Base-by-base conservation (phyloP, 202 grass and related monocot species). In the Dendrocalamus latiflorus region DNA sequence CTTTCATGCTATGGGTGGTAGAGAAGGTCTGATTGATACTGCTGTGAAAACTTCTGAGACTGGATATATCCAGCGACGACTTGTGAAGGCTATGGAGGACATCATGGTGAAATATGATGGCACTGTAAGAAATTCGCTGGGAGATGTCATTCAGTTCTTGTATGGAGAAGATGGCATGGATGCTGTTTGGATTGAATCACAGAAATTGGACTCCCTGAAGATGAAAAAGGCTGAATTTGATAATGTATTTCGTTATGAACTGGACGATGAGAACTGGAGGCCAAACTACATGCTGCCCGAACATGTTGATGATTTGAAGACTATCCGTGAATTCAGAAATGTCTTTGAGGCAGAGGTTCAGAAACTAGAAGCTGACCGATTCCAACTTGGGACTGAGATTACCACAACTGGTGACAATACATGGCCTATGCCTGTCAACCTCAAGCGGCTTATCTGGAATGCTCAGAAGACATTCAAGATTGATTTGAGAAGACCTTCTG, bases 81-180 rank as follows among this genome's bases (percentile, higher is more conserved):
- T 30, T 30, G 28, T 30, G 2, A 30, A 30, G 28, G 28, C 28
- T 30, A 30, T 30, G 28, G 28, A 30, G 28, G 28, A 30, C 28
- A 30, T 30, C 28, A 30, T 30, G 28, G 28, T 30, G 28, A 30
- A 30, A 30, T 30, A 30, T 30, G 28, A 30, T 30, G 28, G 28
- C 3, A 30, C 28, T 30, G 28, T 30, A 30, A 30, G 28, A 30
- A 30, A 30, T 30, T 30, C 28, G 2, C 28, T 30, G 28, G 28
- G 28, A 2, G 28, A 30, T 30, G 3, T 30, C 28, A 30, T 30
- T 30, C 28, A 30, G 28, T 30, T 30, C 28, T 30, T 98, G 44
- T 98, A 98, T 72, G 95, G 95, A 74, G 95, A 98, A 74, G 95
- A 98, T 91, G 95, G 93, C 58, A 98, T 98, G 95, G 95, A 95